Percentiles rank a stretch among this genome's conserved stretches.
Evolutionary conservation across 1,284 basidiomycete species (phyloP).

Genomic region (Veloporphyrellus conicus): DNA sequence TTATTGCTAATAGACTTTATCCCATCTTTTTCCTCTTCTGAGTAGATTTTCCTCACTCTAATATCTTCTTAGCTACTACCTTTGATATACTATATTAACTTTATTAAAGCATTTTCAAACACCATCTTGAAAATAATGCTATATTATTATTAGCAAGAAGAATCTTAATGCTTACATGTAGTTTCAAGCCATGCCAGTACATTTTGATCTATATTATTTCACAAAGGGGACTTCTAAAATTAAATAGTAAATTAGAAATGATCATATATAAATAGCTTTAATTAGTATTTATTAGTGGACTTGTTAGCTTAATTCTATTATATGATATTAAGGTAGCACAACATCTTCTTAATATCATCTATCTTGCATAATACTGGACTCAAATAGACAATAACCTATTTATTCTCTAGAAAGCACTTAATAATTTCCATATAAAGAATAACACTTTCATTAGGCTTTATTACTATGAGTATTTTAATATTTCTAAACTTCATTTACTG

Average conservation of each 20-base stretch:
- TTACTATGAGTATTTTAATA: not conserved
- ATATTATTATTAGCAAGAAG: not conserved
- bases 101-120: not conserved
- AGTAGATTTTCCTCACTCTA: not conserved
- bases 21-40: not conserved
- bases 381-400: not conserved
- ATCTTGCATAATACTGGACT: not conserved
- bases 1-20: not conserved
- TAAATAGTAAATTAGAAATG: not conserved
- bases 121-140: not conserved
- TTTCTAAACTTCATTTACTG: too few relatives aligned
- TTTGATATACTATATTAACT: not conserved
- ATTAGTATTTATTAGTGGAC: too few relatives aligned
- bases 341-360: not conserved
- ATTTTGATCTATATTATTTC: not conserved
- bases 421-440: not conserved
- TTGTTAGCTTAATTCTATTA: too few relatives aligned
- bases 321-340: not conserved
- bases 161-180: too few relatives aligned
- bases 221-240: not conserved
- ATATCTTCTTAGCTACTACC: not conserved
- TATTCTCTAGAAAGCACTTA: not conserved
- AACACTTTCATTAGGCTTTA: not conserved
- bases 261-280: too few relatives aligned
- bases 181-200: not conserved